Conservation (phyloP, 1,284 basidiomycete genomes). For the Phenoliferia sp. region DNA sequence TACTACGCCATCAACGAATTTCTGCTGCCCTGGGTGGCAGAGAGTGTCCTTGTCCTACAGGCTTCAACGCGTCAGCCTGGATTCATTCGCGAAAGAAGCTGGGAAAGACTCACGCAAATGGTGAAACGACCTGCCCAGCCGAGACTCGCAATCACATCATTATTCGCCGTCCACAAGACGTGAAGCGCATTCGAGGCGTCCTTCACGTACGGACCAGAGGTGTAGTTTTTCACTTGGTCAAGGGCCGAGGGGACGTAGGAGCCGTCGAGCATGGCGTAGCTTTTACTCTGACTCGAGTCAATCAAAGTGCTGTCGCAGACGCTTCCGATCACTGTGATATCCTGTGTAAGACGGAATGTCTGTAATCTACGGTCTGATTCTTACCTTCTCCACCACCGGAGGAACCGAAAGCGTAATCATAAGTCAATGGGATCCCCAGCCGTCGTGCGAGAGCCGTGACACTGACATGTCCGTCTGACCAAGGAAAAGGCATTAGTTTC, state of each 20-base stretch:
- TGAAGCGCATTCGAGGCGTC: not conserved
- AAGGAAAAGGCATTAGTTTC: too few relatives aligned
- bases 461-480: not conserved
- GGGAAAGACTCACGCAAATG: not conserved
- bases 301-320: not conserved
- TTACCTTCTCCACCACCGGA: not conserved
- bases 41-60: not conserved
- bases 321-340: not conserved
- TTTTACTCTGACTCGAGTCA: not conserved
- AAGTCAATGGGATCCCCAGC: not conserved
- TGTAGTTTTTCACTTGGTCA: not conserved
- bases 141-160: not conserved
- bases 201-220: not conserved
- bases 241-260: not conserved
- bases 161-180: not conserved
- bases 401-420: not conserved
- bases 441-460: not conserved
- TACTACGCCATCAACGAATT: not conserved
- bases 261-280: not conserved
- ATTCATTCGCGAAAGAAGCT: too few relatives aligned
- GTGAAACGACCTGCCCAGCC: not conserved
- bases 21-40: not conserved
- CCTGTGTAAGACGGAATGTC: not conserved
- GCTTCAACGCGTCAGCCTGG: too few relatives aligned
- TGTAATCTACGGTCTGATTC: not conserved